Base-by-base conservation (phyloP, 2,329 filamentous ascomycete species). In the Xylaria sp. region DNA sequence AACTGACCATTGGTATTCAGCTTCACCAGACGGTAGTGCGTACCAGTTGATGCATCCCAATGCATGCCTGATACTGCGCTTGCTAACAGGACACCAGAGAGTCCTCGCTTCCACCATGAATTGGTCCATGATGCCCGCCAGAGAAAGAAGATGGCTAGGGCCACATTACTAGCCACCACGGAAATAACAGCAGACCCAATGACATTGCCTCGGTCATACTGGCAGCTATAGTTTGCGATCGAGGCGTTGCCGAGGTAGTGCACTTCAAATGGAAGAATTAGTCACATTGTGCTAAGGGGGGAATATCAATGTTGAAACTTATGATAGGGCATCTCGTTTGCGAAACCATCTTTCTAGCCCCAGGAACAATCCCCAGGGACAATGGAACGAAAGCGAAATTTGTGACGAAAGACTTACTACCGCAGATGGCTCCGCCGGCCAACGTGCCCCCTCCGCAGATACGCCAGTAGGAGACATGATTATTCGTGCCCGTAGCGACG, bases 191-290 rank as follows among this genome's bases (percentile, higher is more conserved):
- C 88, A 5, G 93, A 88, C 2, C 90, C 92, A 2, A 91, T 81
- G 18, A 97, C 86, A 76, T 89, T 89, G 25, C 81, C 81, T 15
- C 82, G 76, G 3, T 81, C 79, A 73, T 94, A 94, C 12, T 84
- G 81, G 74, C 92, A 90, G 3, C 78, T 80, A 76, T 96, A 97
- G 78, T 97, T 95, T 34, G 86, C 85, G 70, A 95, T 94, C 41
- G 93, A 93, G 39, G 91, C 88, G 77, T 97, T 94, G n/a, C 93
- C 93, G 20, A 95, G 84, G 76, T 96, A 97, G 79, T 97, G 92
- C 93, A 97, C 68, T 70, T 12, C 23, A 6, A 28, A 37, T 9
- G 1, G 39, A 58, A 34, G n/a, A 1, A 18, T 69, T 41, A 67
- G 55, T 8, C 20, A 37, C 28, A 46, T 39, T n/a, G 34, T 18